Evolutionary conservation across 2,329 filamentous ascomycete genomes (phyloP).

Genomic region (Fusarium anthophilum): DNA sequence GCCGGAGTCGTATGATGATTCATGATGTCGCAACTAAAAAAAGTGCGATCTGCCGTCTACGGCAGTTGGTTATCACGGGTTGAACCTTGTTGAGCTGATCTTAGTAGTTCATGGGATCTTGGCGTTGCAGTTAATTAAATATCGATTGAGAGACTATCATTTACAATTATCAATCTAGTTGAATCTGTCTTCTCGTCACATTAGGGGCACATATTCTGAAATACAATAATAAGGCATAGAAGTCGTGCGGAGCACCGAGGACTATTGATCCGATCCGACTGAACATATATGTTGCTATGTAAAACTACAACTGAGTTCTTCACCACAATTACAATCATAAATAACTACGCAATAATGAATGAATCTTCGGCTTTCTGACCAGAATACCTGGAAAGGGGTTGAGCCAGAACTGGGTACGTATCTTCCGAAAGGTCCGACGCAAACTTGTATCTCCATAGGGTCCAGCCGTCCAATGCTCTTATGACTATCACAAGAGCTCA

Average conservation of each 20-base stretch:
- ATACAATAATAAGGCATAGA: background rate
- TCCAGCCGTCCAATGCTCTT: background rate
- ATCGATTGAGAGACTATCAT: too few species aligned
- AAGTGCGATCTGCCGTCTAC: background rate
- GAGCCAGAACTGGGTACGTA: background rate
- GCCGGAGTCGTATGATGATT: background rate
- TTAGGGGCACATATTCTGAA: background rate
- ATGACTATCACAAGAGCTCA: background rate
- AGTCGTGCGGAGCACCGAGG: rapidly evolving
- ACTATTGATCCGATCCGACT: too few species aligned
- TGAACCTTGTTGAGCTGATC: background rate
- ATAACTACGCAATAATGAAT: rapidly evolving
- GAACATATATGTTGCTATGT: background rate
- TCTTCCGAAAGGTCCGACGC: background rate
- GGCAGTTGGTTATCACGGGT: background rate
- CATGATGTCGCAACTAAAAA: background rate
- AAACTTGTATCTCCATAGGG: rapidly evolving
- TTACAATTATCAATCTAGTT: rapidly evolving
- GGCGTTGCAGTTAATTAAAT: background rate
- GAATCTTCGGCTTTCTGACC: rapidly evolving
- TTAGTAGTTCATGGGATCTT: background rate
- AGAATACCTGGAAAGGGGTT: rapidly evolving
- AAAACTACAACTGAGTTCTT: too few species aligned
- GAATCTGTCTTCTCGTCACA: rapidly evolving
- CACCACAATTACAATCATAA: background rate